Evolutionary conservation across 257 asterid species (phyloP).

Genomic region (Anisodus acutangulus): DNA sequence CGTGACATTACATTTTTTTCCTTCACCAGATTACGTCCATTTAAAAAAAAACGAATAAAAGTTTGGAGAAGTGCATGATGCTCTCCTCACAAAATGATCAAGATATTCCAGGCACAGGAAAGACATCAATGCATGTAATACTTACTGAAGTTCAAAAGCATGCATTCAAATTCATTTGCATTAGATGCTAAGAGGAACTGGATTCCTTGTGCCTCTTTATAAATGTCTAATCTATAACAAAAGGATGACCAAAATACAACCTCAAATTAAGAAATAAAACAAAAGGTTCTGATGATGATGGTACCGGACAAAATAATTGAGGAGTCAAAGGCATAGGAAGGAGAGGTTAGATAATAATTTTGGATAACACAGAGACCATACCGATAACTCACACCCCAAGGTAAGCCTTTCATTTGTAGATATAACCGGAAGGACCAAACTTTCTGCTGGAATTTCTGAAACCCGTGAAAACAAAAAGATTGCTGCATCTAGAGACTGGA

Average conservation of each 20-base stretch:
- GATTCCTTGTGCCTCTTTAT: background rate
- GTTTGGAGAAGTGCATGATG: background rate
- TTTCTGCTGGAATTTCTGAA: slow-evolving; percentile 82
- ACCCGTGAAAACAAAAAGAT: slow-evolving; percentile 97
- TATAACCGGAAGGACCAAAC: slow-evolving; percentile 94
- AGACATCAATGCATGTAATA: slow-evolving; percentile 8
- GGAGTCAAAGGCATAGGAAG: background rate
- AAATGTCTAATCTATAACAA: slow-evolving; percentile 11
- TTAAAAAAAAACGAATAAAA: background rate
- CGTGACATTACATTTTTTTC: background rate
- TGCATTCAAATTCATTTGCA: background rate
- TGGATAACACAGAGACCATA: slow-evolving; percentile 40
- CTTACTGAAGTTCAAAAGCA: background rate
- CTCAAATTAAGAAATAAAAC: background rate
- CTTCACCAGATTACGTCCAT: background rate
- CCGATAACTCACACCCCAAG: slow-evolving; percentile 91
- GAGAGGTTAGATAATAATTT: background rate
- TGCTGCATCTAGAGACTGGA: slow-evolving; percentile 97
- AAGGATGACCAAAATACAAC: slow-evolving; percentile 21
- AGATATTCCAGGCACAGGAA: background rate
- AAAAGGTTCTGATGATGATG: background rate
- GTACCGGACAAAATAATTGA: background rate
- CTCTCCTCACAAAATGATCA: slow-evolving; percentile 13
- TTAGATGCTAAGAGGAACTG: slow-evolving; percentile 11
- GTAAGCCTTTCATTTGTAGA: slow-evolving; percentile 98